Percentiles rank a stretch among this genome's conserved stretches.
These are phyloP conservation scores for Verticillium nonalfalfae DNA, from an alignment of 2,329 filamentous ascomycete genomes.

Conservation along the genomic window DNA sequence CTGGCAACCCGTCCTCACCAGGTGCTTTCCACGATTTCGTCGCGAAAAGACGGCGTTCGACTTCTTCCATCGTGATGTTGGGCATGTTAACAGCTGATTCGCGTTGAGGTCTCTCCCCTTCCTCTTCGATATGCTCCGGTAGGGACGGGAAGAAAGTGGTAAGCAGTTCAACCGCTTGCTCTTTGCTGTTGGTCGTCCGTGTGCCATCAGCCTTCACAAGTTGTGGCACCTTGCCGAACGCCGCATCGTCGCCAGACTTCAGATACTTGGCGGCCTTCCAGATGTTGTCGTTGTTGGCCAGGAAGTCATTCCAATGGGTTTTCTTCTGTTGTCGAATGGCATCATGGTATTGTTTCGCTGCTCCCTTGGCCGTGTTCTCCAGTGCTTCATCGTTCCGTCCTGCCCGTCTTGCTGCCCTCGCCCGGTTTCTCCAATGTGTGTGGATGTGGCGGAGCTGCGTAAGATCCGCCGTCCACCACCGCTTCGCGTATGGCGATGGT, in stretches of 20 bases:
- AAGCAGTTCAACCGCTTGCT: slow-evolving; percentile 14
- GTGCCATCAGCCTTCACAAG: slow-evolving; percentile 13
- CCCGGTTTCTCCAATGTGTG: slow-evolving; percentile 19
- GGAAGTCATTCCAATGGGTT: slow-evolving; percentile 18
- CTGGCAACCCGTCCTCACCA: slow-evolving; percentile 13
- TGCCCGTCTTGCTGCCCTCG: slow-evolving; percentile 10
- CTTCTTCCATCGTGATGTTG: slow-evolving; percentile 14
- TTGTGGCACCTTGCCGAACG: slow-evolving; percentile 16
- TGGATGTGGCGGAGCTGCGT: slow-evolving; percentile 18
- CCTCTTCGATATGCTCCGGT: slow-evolving; percentile 12
- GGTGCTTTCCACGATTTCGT: slow-evolving; percentile 15
- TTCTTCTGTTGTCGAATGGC: slow-evolving; percentile 18
- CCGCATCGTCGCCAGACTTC: slow-evolving; percentile 11
- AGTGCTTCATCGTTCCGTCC: background rate
- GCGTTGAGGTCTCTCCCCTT: slow-evolving; percentile 11
- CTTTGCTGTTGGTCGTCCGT: slow-evolving; percentile 5
- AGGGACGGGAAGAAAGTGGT: slow-evolving; percentile 14
- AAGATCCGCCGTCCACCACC: slow-evolving; percentile 21
- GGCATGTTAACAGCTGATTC: slow-evolving; percentile 3
- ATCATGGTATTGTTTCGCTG: slow-evolving; percentile 17
- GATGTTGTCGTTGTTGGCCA: slow-evolving; percentile 19
- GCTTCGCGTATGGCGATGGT: slow-evolving; percentile 18
- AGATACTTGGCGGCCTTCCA: slow-evolving; percentile 22
- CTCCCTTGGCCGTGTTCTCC: slow-evolving; percentile 14
- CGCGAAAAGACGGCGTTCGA: slow-evolving; percentile 12